A percentile compares a stretch with the other conserved stretches of the same genome.
phyloP scores from a whole-genome alignment of 139 green algal species.

The Chlorella sorokiniana region DNA sequence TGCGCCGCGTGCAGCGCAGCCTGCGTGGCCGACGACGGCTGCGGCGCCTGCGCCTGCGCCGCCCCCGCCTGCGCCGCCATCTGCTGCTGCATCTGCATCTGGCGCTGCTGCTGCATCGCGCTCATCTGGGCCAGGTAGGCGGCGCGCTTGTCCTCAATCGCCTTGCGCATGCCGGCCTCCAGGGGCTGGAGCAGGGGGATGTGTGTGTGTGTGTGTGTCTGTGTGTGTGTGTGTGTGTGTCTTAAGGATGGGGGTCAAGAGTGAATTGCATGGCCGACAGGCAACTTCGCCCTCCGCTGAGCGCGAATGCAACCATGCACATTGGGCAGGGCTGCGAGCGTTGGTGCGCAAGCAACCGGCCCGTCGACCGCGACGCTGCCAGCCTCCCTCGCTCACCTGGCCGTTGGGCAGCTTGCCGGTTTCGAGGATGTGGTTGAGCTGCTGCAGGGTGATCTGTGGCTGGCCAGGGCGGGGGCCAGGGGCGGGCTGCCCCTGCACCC shows the following conservation, averaged over 20 bases:
- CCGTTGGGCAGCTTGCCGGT: conserved; percentile 43
- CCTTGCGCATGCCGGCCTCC: conserved; percentile 29
- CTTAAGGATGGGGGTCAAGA: too few species aligned
- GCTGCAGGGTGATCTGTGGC: conserved; percentile 39
- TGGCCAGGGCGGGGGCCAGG: not conserved
- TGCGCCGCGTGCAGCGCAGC: conserved; percentile 37
- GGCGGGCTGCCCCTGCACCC: not conserved
- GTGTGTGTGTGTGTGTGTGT: not conserved
- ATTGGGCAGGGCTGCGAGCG: too few species aligned
- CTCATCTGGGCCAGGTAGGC: conserved; percentile 31
- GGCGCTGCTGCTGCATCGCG: conserved; percentile 26
- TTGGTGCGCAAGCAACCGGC: not conserved
- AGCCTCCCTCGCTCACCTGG: not conserved
- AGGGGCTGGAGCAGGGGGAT: conserved; percentile 4
- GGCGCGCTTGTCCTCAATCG: conserved; percentile 37
- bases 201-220: not conserved
- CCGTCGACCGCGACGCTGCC: too few species aligned
- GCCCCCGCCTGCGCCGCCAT: conserved; percentile 1
- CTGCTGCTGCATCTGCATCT: conserved; percentile 11
- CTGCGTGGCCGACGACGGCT: conserved; percentile 6
- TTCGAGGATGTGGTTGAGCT: conserved; percentile 44
- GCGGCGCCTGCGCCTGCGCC: not conserved
- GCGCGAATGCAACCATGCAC: too few species aligned
- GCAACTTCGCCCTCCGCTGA: too few species aligned
- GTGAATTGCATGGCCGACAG: too few species aligned